Evolutionary conservation across 163 green algal species (phyloP), one percentile per base, ranked within the genome.

Genomic region (Chlorella variabilis): DNA sequence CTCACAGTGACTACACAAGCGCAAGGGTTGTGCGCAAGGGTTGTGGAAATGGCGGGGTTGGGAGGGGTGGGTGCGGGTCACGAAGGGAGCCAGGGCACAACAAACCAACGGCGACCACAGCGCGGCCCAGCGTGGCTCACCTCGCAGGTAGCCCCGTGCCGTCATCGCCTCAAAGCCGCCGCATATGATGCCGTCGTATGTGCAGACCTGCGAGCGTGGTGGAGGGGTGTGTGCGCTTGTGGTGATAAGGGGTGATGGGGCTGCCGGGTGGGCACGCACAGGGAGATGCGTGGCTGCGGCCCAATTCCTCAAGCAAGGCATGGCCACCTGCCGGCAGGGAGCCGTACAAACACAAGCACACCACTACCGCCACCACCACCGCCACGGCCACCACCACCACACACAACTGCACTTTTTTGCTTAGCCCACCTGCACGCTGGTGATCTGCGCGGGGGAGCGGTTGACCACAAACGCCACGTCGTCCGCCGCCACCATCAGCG

Each of bases 91-190:
- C n/a, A n/a, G n/a, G 61, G 3, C 20, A 4, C 29, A 42, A 13
- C 59, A 38, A 8, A 67, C 59, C 6, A 67, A 54, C 45, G 15
- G 45, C 45, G 45, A 63, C 9, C 54, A 63, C 59, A 67, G 59
- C 59, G 15, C 8, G 6, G n/a, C 59, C 5, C 27, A 67, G 29
- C 27, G 7, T 4, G 17, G 8, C 59, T 39, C 59, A 58, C 88
- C 88, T 15, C 83, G 58, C 2, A 98, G 82, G 85, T 93, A 97
- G 17, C 94, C 94, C 2, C 77, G 78, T 17, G 85, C 83, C 2
- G 87, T 85, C 29, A 91, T 81, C 1, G 94, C 89, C 74, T 94
- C 81, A 80, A 98, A 97, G 8, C 82, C 82, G 18, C 94, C 94
- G 84, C 94, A 97, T 36, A 39, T 71, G 1, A 48, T 76, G 38